A percentile compares a stretch with the other conserved stretches of the same genome.
phyloP scores from a whole-genome alignment of 345 rosid genomes.

The Rhizophora apiculata region DNA sequence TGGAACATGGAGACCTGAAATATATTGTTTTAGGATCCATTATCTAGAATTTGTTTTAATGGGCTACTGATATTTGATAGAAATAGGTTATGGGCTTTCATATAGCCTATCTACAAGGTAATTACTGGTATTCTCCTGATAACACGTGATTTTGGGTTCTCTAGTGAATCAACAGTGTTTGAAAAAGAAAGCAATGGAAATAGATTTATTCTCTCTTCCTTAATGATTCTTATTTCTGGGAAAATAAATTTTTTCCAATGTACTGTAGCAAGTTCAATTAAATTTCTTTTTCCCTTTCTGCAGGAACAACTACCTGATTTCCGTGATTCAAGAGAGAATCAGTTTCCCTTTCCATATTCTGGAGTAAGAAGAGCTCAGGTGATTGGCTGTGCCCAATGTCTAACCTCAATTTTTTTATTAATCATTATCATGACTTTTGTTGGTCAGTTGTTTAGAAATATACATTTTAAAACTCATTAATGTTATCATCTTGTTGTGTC shows the following conservation, averaged over 20 bases:
- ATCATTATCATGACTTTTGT: background rate
- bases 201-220: background rate
- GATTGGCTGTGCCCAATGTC: conserved; percentile 19
- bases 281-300: background rate
- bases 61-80: conserved; percentile 1
- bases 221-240: background rate
- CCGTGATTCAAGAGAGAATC: conserved; percentile 50
- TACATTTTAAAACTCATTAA: background rate
- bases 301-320: conserved; percentile 64
- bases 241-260: background rate
- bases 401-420: background rate
- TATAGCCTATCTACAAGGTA: too few species aligned
- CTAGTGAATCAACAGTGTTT: background rate
- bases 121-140: background rate
- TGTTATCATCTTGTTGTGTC: background rate
- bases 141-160: background rate
- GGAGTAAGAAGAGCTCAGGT: conserved; percentile 55
- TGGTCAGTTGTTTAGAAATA: too few species aligned
- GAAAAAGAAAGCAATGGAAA: too few species aligned
- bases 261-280: background rate
- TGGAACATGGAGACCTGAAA: background rate
- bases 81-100: background rate
- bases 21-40: background rate
- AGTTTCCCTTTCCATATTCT: conserved; percentile 35
- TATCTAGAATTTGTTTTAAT: background rate